phyloP scores from a whole-genome alignment of 805 yeast species.

The Wickerhamiella azyma region DNA sequence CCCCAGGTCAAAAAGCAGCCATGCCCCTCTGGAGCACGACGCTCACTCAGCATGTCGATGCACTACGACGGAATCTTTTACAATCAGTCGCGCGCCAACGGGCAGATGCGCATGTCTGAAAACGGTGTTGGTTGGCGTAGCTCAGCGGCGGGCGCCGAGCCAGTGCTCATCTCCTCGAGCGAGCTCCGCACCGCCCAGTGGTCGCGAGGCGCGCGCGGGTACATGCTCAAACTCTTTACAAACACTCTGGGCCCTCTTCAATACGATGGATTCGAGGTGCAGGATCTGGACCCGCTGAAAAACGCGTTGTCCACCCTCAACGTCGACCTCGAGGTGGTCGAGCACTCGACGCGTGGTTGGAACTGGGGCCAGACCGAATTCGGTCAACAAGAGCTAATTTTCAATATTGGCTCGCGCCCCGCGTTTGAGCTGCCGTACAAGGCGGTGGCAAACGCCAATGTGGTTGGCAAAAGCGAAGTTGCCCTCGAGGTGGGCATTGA shows the following conservation, averaged over 20 bases:
- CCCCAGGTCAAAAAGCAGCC: no score
- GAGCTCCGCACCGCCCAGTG: conserved; percentile 70
- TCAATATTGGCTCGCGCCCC: conserved; percentile 77
- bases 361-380: conserved; percentile 95
- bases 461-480: conserved; percentile 87
- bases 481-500: conserved; percentile 69
- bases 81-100: conserved; percentile 71
- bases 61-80: conserved; percentile 86
- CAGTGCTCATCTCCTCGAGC: conserved; percentile 79
- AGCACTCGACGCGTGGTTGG: conserved; percentile 96
- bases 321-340: conserved; percentile 63
- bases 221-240: conserved; percentile 78
- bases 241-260: conserved; percentile 73
- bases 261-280: conserved; percentile 83
- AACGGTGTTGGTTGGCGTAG: conserved; percentile 97
- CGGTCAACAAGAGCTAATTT: conserved; percentile 81
- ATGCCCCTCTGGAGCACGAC: background rate
- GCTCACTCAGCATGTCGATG: conserved; percentile 16
- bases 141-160: conserved; percentile 31
- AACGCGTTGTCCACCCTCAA: conserved; percentile 69
- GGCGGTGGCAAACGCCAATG: conserved; percentile 67
- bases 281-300: conserved; percentile 65
- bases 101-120: conserved; percentile 87
- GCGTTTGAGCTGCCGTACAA: conserved; percentile 80
- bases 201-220: conserved; percentile 91